Conservation (phyloP, 352 stramenopile genomes). For the Phytopythium kandeliae region DNA sequence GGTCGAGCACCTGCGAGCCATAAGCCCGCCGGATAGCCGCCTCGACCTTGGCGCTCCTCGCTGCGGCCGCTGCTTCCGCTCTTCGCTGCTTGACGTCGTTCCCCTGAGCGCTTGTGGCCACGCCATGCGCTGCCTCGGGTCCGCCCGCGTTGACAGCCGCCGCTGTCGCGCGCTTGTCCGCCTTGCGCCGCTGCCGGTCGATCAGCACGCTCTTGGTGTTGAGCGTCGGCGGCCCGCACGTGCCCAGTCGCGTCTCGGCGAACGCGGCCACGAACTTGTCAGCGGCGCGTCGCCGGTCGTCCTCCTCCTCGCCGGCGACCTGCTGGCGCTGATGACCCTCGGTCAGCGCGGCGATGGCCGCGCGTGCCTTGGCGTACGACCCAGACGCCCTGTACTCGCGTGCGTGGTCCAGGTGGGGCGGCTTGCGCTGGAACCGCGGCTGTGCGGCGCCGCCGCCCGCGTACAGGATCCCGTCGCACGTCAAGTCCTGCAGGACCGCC, state of each 20-base stretch:
- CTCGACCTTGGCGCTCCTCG: conserved; percentile 16
- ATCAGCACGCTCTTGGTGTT: conserved; percentile 62
- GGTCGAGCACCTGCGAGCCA: conserved; percentile 48
- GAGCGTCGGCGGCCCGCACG: conserved; percentile 52
- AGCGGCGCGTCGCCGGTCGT: conserved; percentile 26
- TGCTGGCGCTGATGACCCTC: conserved; percentile 45
- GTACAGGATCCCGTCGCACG: conserved; percentile 49
- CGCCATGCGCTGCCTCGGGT: neutral
- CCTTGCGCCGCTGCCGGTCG: conserved; percentile 29
- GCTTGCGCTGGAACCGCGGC: conserved; percentile 43
- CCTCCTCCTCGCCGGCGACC: conserved; percentile 46
- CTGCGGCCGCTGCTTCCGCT: conserved; percentile 10
- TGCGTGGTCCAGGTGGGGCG: conserved; percentile 42
- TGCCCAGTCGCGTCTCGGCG: conserved; percentile 52
- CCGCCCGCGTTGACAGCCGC: neutral
- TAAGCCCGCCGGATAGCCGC: conserved; percentile 43
- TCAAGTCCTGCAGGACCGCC: conserved; percentile 15
- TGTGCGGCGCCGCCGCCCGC: conserved; percentile 9
- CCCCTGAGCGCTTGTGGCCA: conserved; percentile 1
- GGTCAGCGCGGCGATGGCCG: conserved; percentile 38
- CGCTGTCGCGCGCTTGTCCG: conserved; percentile 10
- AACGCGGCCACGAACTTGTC: conserved; percentile 47
- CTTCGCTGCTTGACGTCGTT: conserved; percentile 14
- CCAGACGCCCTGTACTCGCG: conserved; percentile 38
- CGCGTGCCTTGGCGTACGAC: conserved; percentile 27